Base-by-base conservation (phyloP, 305 asterid genomes). In the Solanum chacoense region DNA sequence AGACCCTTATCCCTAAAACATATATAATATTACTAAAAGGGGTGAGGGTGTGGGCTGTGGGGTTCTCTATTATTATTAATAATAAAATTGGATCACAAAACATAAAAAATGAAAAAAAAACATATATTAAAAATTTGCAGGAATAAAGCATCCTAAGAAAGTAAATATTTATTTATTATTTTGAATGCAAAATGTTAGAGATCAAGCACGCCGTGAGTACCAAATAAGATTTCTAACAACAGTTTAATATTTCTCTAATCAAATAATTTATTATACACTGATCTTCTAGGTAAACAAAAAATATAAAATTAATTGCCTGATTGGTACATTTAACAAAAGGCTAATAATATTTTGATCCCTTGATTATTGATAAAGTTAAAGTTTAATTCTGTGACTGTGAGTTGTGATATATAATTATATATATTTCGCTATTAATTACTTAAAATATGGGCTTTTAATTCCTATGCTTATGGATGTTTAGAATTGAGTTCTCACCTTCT, bases 91-190 rank as follows among this genome's bases (percentile, higher is more conserved):
- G 11, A 83, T 31, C 72, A 20, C 32, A 50, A 55, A 0, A 18
- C 31, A 8, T 16, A 36, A 28, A 28, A 83, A 83, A 83, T 29
- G 31, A 42, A 80, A 40, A 55, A 55, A 55, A 50, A 37, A 18
- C 11, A 20, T 20, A 6, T 45, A 81, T 81, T 28, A 45, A 83
- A 29, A 2, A 29, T 50, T 29, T 55, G 32, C 3, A 50, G 29
- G 87, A 84, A 35, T 84, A 31, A 7, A 84, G 74, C 74, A 84
- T 84, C 87, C 73, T 84, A 84, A 31, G 86, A 83, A 83, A 83
- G 22, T 22, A 50, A 16, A 31, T 38, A 83, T 84, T 84, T 55
- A 10, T 50, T 83, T 55, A 84, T 84, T 55, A 55, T 29, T 84
- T 31, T 84, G 9, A 31, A 55, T 31, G 74, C 12, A 55, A 84